These are phyloP conservation scores for Neophaeococcomyces aloes DNA, from an alignment of 2,329 filamentous ascomycete species.

Conservation along the genomic window DNA sequence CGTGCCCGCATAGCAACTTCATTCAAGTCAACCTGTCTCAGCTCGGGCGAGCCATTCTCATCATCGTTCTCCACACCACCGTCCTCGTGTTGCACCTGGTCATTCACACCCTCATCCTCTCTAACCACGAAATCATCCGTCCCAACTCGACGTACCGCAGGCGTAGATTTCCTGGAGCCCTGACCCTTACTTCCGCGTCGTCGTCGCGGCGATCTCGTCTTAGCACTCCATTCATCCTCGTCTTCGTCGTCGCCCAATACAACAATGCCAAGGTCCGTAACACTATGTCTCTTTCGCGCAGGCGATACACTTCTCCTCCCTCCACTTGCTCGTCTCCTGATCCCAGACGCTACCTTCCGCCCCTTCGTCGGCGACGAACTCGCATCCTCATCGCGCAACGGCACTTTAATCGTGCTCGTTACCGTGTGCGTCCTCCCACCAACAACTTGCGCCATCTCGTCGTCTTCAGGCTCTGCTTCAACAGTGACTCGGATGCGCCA, in stretches of 20 bases:
- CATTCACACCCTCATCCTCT: background rate
- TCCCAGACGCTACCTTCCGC: background rate
- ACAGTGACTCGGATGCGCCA: conserved; percentile 40
- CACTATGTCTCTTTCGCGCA: conserved; percentile 16
- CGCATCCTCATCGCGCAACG: conserved; percentile 26
- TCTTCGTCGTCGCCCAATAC: conserved; percentile 20
- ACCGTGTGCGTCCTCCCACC: conserved; percentile 9
- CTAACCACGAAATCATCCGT: background rate
- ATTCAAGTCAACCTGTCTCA: conserved; percentile 19
- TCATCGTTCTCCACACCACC: background rate
- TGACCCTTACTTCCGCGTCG: conserved; percentile 8
- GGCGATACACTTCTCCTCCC: conserved; percentile 14
- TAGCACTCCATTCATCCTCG: conserved; percentile 18
- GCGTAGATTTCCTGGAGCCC: conserved; percentile 1
- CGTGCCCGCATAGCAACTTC: conserved; percentile 13
- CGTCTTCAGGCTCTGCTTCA: conserved; percentile 36
- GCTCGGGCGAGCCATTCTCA: conserved; percentile 9
- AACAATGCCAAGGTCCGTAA: conserved; percentile 20
- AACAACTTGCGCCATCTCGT: conserved; percentile 25
- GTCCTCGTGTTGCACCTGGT: background rate
- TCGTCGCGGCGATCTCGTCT: conserved; percentile 17
- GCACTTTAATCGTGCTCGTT: conserved; percentile 31
- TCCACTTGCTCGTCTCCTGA: background rate
- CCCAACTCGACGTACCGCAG: conserved; percentile 1
- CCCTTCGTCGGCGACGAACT: conserved; percentile 2